Percentiles rank a stretch among this genome's conserved stretches.
phyloP scores from a whole-genome alignment of 1,139 yeast species.

The Magnusiomyces tetraspermus region DNA sequence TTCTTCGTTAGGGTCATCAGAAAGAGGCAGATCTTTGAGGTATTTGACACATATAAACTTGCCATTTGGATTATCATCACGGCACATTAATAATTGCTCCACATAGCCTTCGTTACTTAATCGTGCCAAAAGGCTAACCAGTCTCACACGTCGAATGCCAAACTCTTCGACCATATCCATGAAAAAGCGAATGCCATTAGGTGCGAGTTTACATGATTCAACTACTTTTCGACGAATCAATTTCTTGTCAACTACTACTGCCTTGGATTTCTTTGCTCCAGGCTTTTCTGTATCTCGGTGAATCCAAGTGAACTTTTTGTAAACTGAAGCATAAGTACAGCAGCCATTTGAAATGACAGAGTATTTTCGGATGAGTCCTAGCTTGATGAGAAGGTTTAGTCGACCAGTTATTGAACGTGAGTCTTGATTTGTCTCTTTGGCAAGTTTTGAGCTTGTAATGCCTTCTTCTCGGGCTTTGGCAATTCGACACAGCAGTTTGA shows the following conservation, averaged over 20 bases:
- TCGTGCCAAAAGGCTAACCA: conserved; percentile 45
- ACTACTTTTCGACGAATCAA: conserved; percentile 40
- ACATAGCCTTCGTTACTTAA: conserved; percentile 47
- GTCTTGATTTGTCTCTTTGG: conserved; percentile 33
- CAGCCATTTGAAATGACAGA: conserved; percentile 29
- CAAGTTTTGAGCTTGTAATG: conserved; percentile 31
- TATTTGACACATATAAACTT: conserved; percentile 53
- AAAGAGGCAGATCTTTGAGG: conserved; percentile 40
- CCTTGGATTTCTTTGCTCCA: not conserved
- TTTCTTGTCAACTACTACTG: conserved; percentile 25
- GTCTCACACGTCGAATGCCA: conserved; percentile 8
- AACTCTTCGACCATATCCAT: conserved; percentile 53
- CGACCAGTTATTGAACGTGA: conserved; percentile 35
- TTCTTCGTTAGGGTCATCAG: conserved; percentile 20
- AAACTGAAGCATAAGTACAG: conserved; percentile 30
- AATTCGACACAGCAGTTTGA: conserved; percentile 31
- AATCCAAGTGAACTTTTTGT: conserved; percentile 22
- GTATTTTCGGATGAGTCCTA: conserved; percentile 29
- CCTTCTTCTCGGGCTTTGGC: conserved; percentile 32
- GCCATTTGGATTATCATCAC: conserved; percentile 38
- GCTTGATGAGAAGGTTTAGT: conserved; percentile 25
- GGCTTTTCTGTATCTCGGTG: conserved; percentile 11
- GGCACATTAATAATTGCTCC: conserved; percentile 49
- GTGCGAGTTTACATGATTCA: conserved; percentile 50
- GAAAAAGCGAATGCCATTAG: conserved; percentile 57